A percentile compares a stretch with the other conserved stretches of the same genome.
Evolutionary conservation across 495 filamentous ascomycete species (phyloP).

Genomic region (Podospora australis): DNA sequence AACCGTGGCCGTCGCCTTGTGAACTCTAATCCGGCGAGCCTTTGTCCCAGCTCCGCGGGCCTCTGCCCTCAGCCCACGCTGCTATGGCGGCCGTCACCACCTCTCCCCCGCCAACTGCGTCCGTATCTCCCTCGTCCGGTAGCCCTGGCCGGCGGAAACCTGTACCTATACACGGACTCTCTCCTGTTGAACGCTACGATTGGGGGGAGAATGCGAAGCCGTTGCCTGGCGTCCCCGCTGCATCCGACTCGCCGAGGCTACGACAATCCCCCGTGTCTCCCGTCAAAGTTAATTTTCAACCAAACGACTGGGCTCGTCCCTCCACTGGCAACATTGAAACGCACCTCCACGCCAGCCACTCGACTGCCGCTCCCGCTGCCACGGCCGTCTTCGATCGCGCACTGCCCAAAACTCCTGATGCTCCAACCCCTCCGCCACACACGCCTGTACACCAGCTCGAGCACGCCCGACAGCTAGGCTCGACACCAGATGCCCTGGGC

Average conservation of each 20-base stretch:
- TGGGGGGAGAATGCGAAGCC: slow-evolving; percentile 29
- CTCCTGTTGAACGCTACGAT: slow-evolving; percentile 30
- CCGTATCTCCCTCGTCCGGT: slow-evolving; percentile 25
- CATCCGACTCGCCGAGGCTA: slow-evolving; percentile 29
- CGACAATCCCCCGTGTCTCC: slow-evolving; percentile 36
- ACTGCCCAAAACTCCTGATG: slow-evolving; percentile 30
- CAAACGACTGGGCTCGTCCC: slow-evolving; percentile 35
- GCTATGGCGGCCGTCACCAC: slow-evolving; percentile 42
- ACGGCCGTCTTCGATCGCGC: slow-evolving; percentile 21
- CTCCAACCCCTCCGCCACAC: slow-evolving; percentile 33
- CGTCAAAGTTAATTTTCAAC: slow-evolving; percentile 36
- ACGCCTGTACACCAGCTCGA: slow-evolving; percentile 24
- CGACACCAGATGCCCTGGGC: slow-evolving; percentile 5
- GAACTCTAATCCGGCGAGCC: too few relatives aligned
- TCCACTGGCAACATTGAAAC: slow-evolving; percentile 38
- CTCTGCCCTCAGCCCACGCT: too few relatives aligned
- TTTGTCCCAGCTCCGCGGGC: too few relatives aligned
- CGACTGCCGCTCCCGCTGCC: background rate
- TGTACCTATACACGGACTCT: slow-evolving; percentile 26
- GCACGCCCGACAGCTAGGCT: background rate
- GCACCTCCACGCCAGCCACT: slow-evolving; percentile 9
- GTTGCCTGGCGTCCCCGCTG: slow-evolving; percentile 21
- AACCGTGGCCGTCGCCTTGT: slow-evolving; percentile 6
- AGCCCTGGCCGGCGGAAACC: slow-evolving; percentile 39
- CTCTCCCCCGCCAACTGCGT: slow-evolving; percentile 26